Base-by-base conservation (phyloP, 306 rosid genomes). In the Aeschynomene evenia region DNA sequence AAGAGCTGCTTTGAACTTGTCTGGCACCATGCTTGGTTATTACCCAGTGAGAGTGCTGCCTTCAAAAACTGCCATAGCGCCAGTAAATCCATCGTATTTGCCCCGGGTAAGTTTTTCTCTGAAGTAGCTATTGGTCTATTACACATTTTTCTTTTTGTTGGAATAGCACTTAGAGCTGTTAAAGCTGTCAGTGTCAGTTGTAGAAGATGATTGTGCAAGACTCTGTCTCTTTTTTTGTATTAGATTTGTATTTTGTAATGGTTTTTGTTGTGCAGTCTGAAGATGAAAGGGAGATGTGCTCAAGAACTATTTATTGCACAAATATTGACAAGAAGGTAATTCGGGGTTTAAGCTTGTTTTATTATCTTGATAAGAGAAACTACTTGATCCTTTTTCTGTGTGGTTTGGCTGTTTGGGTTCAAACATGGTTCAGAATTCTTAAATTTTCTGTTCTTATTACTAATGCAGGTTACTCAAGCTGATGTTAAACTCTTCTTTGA, bases 281-380 rank as follows among this genome's bases (percentile, higher is more conserved):
- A 34, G 99, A 94, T 76, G 99, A 94, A 64, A 87, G 97, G 24
- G 99, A 94, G 84, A 94, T 94, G 99, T 94, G 99, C 88, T 87
- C 97, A 58, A 91, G 99, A 70, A 94, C 99, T 34, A 94, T 94
- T 70, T 94, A 94, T 78, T 94, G 99, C 88, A 94, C 99, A 51
- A 94, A 91, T 81, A 81, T 94, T 39, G 99, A 91, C 91, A 94
- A 91, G 85, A 94, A 88, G 99, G 99, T 94, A 82, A 18, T 55
- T 65, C 51, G 72, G 70, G 67, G 61, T 68, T 64, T 53, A 36
- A 19, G 10, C 14, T 34, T 54, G 26, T 51, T 31, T 26, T 55
- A 42, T 48, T 29, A 71, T 81, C 76, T 39, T 43, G 31, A 23
- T 67, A 14, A 48, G 53, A 46, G 45, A 40, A 63, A 74, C 69